Percentiles rank a stretch among this genome's conserved stretches.
These are phyloP conservation scores for Starmerella geochares DNA, from an alignment of 805 yeast species.

Conservation along the genomic window DNA sequence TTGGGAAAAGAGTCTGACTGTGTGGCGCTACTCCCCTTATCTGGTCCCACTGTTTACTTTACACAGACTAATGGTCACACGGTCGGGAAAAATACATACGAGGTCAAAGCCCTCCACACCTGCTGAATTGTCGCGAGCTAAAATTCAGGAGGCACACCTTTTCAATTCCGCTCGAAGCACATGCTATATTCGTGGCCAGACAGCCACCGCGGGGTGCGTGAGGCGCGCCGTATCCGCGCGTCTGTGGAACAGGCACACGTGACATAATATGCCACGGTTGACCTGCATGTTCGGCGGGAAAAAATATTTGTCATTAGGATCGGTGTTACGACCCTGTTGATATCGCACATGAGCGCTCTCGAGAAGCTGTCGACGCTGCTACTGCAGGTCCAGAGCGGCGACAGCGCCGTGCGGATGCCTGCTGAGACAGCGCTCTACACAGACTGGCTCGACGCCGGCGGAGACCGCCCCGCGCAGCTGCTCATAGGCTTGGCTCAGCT, in stretches of 20 bases:
- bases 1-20: too few species aligned
- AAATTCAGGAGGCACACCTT: too few species aligned
- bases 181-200: too few species aligned
- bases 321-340: neutral
- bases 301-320: slow-evolving; percentile 10
- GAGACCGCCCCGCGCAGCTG: slow-evolving; percentile 55
- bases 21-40: too few species aligned
- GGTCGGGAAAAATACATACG: too few species aligned
- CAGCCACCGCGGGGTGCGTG: too few species aligned
- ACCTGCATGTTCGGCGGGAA: slow-evolving; percentile 3
- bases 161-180: too few species aligned
- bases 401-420: slow-evolving; percentile 59
- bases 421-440: slow-evolving; percentile 67
- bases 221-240: too few species aligned
- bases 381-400: slow-evolving; percentile 63
- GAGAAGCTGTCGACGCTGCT: slow-evolving; percentile 36
- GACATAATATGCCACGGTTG: neutral
- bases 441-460: slow-evolving; percentile 55
- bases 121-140: too few species aligned
- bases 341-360: slow-evolving; percentile 15
- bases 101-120: too few species aligned
- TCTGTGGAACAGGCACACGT: neutral
- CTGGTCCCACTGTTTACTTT: too few species aligned
- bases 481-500: slow-evolving; percentile 73
- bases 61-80: too few species aligned